Percentiles rank a stretch among this genome's conserved stretches.
Evolutionary conservation across 1,284 basidiomycete species (phyloP).

Genomic region (Ustilago lituana): DNA sequence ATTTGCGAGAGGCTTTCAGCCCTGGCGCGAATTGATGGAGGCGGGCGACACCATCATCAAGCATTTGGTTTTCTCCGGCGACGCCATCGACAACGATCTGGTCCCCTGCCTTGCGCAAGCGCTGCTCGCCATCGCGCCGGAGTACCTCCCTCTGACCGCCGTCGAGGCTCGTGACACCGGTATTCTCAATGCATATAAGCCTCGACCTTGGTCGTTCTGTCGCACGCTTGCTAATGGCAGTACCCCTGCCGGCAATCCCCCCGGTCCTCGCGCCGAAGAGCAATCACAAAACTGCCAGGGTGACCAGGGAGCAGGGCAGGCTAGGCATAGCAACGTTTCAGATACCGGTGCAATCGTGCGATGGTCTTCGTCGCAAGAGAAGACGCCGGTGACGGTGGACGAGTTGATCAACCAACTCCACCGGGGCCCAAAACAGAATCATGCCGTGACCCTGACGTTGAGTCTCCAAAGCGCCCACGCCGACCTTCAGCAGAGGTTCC

Average conservation of each 20-base stretch:
- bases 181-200: background rate
- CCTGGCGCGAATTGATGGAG: constrained; percentile 2
- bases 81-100: constrained; percentile 1
- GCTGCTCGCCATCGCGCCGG: constrained; percentile 7
- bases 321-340: too few relatives aligned
- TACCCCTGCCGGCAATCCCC: too few relatives aligned
- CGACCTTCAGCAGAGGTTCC: constrained; percentile 10
- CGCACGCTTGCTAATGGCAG: too few relatives aligned
- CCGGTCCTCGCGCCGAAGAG: too few relatives aligned
- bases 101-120: constrained; percentile 3
- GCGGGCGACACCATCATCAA: background rate
- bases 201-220: constrained; percentile 13
- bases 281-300: too few relatives aligned
- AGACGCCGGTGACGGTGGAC: constrained; percentile 9
- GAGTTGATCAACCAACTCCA: constrained; percentile 8
- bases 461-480: background rate
- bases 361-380: too few relatives aligned
- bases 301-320: too few relatives aligned
- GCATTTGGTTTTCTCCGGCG: constrained; percentile 2
- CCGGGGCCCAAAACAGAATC: background rate
- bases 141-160: constrained; percentile 16
- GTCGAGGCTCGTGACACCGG: constrained; percentile 1
- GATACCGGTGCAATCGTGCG: too few relatives aligned
- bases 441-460: background rate
- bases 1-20: constrained; percentile 7